These are phyloP conservation scores for Leccinum rimulosum DNA, from an alignment of 768 basidiomycete genomes.

Conservation along the genomic window DNA sequence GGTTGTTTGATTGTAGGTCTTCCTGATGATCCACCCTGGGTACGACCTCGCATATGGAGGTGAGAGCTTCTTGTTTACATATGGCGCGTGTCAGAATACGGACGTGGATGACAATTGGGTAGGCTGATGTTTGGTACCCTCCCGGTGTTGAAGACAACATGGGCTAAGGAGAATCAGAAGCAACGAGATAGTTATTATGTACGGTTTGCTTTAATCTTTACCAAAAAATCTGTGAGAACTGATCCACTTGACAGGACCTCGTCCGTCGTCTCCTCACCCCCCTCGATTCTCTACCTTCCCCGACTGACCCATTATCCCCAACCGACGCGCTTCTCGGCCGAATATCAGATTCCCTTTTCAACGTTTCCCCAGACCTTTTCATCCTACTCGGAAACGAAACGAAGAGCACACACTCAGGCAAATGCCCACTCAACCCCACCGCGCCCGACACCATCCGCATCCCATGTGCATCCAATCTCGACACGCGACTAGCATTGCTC, in stretches of 20 bases:
- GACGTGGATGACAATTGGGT: slow-evolving; percentile 1
- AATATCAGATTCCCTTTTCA: slow-evolving; percentile 54
- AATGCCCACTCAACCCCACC: slow-evolving; percentile 51
- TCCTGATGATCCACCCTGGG: slow-evolving; percentile 71
- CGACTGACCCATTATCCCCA: slow-evolving; percentile 36
- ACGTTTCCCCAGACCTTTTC: slow-evolving; percentile 52
- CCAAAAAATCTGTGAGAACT: slow-evolving; percentile 2
- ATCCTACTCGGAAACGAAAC: slow-evolving; percentile 51
- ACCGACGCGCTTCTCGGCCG: slow-evolving; percentile 49
- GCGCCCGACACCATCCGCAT: slow-evolving; percentile 49
- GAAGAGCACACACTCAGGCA: slow-evolving; percentile 31
- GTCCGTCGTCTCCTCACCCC: slow-evolving; percentile 61
- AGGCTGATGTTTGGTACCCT: slow-evolving; percentile 66
- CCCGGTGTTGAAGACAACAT: slow-evolving; percentile 52
- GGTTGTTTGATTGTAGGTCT: slow-evolving; percentile 46
- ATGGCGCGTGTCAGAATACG: neutral
- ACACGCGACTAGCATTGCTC: slow-evolving; percentile 49
- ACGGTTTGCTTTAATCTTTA: slow-evolving; percentile 22
- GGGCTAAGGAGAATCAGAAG: slow-evolving; percentile 55
- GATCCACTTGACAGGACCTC: slow-evolving; percentile 51
- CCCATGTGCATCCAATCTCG: slow-evolving; percentile 49
- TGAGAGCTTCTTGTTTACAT: slow-evolving; percentile 31
- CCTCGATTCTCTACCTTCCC: slow-evolving; percentile 43
- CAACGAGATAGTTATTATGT: slow-evolving; percentile 77
- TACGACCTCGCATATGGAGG: slow-evolving; percentile 79